Evolutionary conservation across 1,284 basidiomycete genomes (phyloP).

Genomic region (Cutaneotrichosporon mucoides): DNA sequence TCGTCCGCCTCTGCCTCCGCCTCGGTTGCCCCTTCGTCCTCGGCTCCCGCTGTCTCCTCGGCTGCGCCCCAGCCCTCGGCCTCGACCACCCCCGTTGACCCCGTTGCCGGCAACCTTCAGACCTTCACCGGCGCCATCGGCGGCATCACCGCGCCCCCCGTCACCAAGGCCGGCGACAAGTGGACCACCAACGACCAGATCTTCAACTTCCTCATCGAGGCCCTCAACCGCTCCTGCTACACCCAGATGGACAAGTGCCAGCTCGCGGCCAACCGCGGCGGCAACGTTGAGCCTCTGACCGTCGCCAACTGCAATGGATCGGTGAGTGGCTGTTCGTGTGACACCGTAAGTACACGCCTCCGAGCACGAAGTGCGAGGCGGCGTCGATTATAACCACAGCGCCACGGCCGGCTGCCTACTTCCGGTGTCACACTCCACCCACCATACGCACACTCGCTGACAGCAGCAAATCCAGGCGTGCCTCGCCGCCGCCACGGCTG

Average conservation of each 20-base stretch:
- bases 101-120: constrained; percentile 23
- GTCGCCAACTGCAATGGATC: constrained; percentile 20
- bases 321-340: neutral
- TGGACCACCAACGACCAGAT: constrained; percentile 11
- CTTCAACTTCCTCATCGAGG: constrained; percentile 28
- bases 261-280: constrained; percentile 22
- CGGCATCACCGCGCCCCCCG: constrained; percentile 26
- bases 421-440: neutral
- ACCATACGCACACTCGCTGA: neutral
- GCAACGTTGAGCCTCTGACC: constrained; percentile 23
- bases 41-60: constrained; percentile 1
- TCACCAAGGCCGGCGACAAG: constrained; percentile 10
- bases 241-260: constrained; percentile 28
- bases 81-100: neutral
- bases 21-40: neutral
- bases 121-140: constrained; percentile 28
- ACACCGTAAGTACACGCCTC: no score
- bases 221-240: constrained; percentile 27
- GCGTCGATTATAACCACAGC: no score
- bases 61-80: constrained; percentile 1
- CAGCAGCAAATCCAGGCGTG: constrained; percentile 5
- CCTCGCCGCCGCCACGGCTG: constrained; percentile 1
- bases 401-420: neutral
- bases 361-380: no score
- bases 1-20: neutral